A percentile compares a stretch with the other conserved stretches of the same genome.
phyloP scores from a whole-genome alignment of 257 asterid genomes.

The Echium plantagineum region DNA sequence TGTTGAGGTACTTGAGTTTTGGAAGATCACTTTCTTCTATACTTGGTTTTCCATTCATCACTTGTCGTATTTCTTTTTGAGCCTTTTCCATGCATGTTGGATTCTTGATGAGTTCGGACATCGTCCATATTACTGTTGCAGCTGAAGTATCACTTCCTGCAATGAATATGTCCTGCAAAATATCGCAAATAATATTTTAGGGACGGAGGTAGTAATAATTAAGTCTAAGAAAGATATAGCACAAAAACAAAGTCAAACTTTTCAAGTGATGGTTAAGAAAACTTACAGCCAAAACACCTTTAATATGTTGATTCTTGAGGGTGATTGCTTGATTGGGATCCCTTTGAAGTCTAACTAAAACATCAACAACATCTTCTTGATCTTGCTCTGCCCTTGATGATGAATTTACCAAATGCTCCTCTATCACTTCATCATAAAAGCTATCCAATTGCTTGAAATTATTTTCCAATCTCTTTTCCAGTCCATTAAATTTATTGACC shows the following conservation, averaged over 20 bases:
- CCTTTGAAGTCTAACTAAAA: constrained; percentile 28
- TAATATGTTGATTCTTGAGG: constrained; percentile 17
- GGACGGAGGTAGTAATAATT: too few species aligned
- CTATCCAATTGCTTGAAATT: constrained; percentile 14
- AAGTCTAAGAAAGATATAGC: too few species aligned
- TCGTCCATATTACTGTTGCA: constrained; percentile 12
- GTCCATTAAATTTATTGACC: constrained; percentile 31
- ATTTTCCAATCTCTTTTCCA: constrained; percentile 17
- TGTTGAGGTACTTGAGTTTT: constrained; percentile 10
- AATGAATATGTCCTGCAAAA: constrained; percentile 12
- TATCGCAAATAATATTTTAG: too few species aligned
- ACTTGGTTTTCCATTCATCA: constrained; percentile 3
- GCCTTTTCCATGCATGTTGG: constrained; percentile 11
- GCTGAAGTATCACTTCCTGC: constrained; percentile 17
- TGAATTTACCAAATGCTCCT: constrained; percentile 16
- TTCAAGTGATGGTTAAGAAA: background rate
- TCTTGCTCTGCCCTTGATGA: constrained; percentile 8
- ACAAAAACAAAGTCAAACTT: background rate
- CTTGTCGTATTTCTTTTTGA: constrained; percentile 13
- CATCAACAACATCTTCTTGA: constrained; percentile 30
- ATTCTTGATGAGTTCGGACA: constrained; percentile 15
- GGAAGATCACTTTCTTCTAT: constrained; percentile 13
- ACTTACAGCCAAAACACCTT: constrained; percentile 26
- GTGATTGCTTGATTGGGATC: constrained; percentile 9
- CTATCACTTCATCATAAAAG: constrained; percentile 20